These are phyloP conservation scores for Cephaloascus fragrans DNA, from an alignment of 805 yeast species.

Conservation along the genomic window DNA sequence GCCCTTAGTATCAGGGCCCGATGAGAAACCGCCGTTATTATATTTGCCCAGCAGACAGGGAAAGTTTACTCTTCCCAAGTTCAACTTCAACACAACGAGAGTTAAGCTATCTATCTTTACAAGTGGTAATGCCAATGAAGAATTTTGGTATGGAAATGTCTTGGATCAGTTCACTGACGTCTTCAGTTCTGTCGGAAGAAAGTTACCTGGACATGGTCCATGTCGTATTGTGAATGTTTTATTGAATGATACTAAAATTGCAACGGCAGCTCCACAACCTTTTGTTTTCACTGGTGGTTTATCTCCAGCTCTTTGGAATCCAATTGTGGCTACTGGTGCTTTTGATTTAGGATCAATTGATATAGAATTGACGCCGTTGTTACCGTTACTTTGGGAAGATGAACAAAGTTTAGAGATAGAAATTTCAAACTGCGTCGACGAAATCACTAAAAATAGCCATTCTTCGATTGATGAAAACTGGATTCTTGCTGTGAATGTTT, in stretches of 20 bases:
- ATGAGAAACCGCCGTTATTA: slow-evolving; percentile 30
- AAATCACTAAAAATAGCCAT: slow-evolving; percentile 13
- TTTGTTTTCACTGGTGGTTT: slow-evolving; percentile 75
- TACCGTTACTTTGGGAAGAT: slow-evolving; percentile 60
- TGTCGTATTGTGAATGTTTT: slow-evolving; percentile 56
- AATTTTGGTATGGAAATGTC: slow-evolving; percentile 69
- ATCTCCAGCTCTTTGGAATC: slow-evolving; percentile 74
- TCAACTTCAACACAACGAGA: slow-evolving; percentile 49
- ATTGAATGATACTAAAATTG: slow-evolving; percentile 49
- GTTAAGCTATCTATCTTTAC: slow-evolving; percentile 50
- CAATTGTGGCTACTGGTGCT: slow-evolving; percentile 65
- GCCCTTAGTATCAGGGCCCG: slow-evolving; percentile 20
- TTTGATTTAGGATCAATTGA: slow-evolving; percentile 66
- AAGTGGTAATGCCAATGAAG: slow-evolving; percentile 73
- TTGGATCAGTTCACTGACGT: slow-evolving; percentile 34
- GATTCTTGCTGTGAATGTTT: slow-evolving; percentile 48
- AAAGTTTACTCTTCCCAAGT: slow-evolving; percentile 27
- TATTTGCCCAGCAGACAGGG: slow-evolving; percentile 33
- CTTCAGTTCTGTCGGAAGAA: slow-evolving; percentile 29
- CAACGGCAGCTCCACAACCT: slow-evolving; percentile 59
- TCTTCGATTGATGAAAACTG: slow-evolving; percentile 36
- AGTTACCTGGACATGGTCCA: slow-evolving; percentile 58
- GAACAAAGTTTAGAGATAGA: slow-evolving; percentile 32
- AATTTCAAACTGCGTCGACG: slow-evolving; percentile 43
- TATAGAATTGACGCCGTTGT: slow-evolving; percentile 58